Base-by-base conservation (phyloP, 1,284 basidiomycete species). In the Apiotrichum brassicae region DNA sequence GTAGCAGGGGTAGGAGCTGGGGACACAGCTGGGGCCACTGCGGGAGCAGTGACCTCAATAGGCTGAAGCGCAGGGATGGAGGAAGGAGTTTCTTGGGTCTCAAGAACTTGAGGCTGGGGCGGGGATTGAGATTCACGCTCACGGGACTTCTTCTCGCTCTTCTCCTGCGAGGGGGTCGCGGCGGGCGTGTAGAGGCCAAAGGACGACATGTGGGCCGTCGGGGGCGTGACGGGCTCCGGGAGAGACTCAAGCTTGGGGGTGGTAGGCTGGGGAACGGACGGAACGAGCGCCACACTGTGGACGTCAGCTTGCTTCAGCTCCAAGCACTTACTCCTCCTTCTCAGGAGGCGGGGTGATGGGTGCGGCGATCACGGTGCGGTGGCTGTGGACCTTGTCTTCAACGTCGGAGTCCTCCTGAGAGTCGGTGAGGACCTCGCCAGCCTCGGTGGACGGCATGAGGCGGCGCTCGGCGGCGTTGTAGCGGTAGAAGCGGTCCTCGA, bases 401-500 rank as follows among this genome's bases (percentile, higher is more conserved):
- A 26, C n/a, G 19, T 39, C 38, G 11, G 8, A 26, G 14, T 39
- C 23, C 12, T n/a, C 19, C 6, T 11, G n/a, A 30, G 26, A 4
- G 18, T 7, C 23, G 18, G 35, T 14, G 13, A 44, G n/a, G 18
- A 25, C 16, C 35, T 39, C 37, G 16, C 42, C 42, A n/a, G 43
- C 24, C 35, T 36, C 42, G 19, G 25, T 37, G 28, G 43, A 34
- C 26, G 36, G n/a, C 4, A 45, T 32, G 23, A 49, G 30, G 13
- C 43, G 42, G 24, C 42, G 42, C 30, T 43, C 26, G 22, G 36
- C 25, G 20, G 13, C 22, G 37, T 49, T 35, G 30, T 24, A 49
- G 5, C n/a, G n/a, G 37, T 49, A 49, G 5, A 39, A 20, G 7
- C 34, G 26, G 28, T 43, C 48, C 23, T 49, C 42, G 30, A 49